Conservation (phyloP, 2,329 filamentous ascomycete species). For the Boeremia exigua region DNA sequence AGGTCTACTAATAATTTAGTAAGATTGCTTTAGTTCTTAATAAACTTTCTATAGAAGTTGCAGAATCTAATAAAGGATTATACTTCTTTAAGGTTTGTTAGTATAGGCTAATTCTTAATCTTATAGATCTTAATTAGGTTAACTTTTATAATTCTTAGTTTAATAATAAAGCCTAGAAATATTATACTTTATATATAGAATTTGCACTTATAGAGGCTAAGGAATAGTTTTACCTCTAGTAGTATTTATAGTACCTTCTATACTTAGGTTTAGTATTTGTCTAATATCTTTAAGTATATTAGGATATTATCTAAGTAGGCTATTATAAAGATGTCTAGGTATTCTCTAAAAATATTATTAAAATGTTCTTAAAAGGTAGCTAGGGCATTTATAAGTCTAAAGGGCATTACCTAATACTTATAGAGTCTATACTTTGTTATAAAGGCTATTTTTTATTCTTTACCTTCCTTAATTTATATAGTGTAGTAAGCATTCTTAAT, state of each 20-base stretch:
- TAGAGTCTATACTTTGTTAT: neutral
- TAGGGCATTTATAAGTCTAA: neutral
- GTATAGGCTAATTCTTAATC: neutral
- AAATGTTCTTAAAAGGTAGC: neutral
- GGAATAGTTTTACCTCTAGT: neutral
- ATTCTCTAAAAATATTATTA: neutral
- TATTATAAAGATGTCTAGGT: neutral
- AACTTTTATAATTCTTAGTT: neutral
- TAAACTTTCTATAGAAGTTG: conserved; percentile 6
- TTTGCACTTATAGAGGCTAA: neutral
- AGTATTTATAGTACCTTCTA: neutral
- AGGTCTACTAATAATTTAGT: neutral
- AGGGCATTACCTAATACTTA: neutral
- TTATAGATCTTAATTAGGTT: neutral
- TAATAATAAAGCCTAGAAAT: neutral
- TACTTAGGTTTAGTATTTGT: neutral
- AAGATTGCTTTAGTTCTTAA: neutral
- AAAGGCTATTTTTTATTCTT: neutral
- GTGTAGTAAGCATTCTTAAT: neutral
- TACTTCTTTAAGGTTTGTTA: neutral
- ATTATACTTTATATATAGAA: neutral
- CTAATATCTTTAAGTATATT: neutral
- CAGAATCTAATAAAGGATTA: conserved; percentile 1
- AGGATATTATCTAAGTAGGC: neutral
- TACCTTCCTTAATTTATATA: neutral